These are phyloP conservation scores for Geotrichum cucujoidarum DNA, from an alignment of 1,139 yeast species.

Conservation along the genomic window DNA sequence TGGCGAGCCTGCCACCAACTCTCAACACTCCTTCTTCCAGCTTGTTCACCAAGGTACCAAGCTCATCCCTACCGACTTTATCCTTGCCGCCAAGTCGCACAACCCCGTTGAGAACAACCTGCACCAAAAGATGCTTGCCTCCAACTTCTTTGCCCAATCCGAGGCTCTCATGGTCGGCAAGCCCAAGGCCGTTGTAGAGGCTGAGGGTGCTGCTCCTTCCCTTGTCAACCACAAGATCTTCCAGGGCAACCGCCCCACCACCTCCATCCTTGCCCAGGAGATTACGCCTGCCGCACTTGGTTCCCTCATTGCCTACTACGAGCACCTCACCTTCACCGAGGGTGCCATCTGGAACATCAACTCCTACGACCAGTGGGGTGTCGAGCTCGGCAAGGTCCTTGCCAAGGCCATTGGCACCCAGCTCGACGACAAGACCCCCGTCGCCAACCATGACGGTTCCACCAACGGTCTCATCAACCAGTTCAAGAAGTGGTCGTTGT, in stretches of 20 bases:
- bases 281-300: constrained; percentile 96
- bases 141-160: constrained; percentile 96
- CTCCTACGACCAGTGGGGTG: constrained; percentile 99
- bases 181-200: constrained; percentile 72
- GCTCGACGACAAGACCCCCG: constrained; percentile 56
- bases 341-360: constrained; percentile 99
- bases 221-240: constrained; percentile 93
- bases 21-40: constrained; percentile 99
- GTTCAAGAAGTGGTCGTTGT: constrained; percentile 79
- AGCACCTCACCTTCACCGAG: constrained; percentile 93
- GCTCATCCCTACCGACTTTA: constrained; percentile 93
- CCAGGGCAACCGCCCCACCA: constrained; percentile 98
- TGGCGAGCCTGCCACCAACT: constrained; percentile 98
- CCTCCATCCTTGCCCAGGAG: constrained; percentile 90
- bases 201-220: constrained; percentile 80
- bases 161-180: constrained; percentile 98
- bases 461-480: constrained; percentile 91
- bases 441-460: constrained; percentile 75
- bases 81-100: constrained; percentile 94
- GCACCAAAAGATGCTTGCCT: constrained; percentile 96
- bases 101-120: constrained; percentile 92
- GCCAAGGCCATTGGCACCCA: constrained; percentile 94
- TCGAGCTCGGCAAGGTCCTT: constrained; percentile 94
- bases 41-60: constrained; percentile 98
- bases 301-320: constrained; percentile 94